These are phyloP conservation scores for Schizochytrium sp. DNA, from an alignment of 108 stramenopile genomes.

Conservation along the genomic window DNA sequence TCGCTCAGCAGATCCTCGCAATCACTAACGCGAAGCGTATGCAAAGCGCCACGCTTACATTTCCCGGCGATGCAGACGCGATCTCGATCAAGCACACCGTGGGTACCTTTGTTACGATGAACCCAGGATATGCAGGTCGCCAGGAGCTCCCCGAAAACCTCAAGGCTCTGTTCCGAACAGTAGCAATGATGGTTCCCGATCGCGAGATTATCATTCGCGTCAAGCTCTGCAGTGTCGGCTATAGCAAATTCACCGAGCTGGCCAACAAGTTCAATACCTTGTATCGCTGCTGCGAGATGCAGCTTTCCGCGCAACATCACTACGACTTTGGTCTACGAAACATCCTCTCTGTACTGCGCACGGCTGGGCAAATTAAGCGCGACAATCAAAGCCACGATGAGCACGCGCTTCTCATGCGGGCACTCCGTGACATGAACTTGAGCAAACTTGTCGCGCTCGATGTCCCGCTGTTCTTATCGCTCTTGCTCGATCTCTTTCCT, in stretches of 20 bases:
- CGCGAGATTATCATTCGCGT: constrained; percentile 58
- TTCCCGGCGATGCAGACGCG: constrained; percentile 51
- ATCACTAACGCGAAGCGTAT: constrained; percentile 46
- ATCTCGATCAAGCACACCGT: constrained; percentile 44
- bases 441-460: constrained; percentile 56
- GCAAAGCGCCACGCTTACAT: constrained; percentile 32
- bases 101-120: constrained; percentile 60
- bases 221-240: constrained; percentile 55
- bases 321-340: constrained; percentile 59
- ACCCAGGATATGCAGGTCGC: constrained; percentile 53
- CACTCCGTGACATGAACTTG: constrained; percentile 60
- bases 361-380: constrained; percentile 52
- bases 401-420: constrained; percentile 42
- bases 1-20: constrained; percentile 52
- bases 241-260: constrained; percentile 40
- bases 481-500: constrained; percentile 46
- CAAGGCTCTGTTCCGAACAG: constrained; percentile 47
- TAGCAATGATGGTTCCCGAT: constrained; percentile 61
- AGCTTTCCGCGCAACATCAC: constrained; percentile 57
- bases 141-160: constrained; percentile 59
- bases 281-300: constrained; percentile 49
- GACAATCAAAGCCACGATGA: constrained; percentile 38
- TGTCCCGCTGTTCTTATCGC: constrained; percentile 54
- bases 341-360: constrained; percentile 55
- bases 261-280: constrained; percentile 51